A percentile compares a stretch with the other conserved stretches of the same genome.
Conservation (phyloP, 768 basidiomycete species). For the Trametes sanguinea region DNA sequence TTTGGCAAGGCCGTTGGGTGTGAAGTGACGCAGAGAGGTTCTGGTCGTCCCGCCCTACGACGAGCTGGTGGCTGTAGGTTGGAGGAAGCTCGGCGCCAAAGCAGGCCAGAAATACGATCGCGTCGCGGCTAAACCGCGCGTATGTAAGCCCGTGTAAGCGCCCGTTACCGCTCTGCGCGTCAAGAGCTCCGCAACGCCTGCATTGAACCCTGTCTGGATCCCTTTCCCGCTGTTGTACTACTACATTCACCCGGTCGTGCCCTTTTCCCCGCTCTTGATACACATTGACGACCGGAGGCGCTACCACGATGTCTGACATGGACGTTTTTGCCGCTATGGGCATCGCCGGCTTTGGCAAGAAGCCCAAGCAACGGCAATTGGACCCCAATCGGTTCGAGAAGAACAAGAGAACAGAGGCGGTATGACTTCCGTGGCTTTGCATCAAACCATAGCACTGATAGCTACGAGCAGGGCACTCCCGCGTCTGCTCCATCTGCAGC, state of each 20-base stretch:
- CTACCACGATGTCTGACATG: constrained; percentile 50
- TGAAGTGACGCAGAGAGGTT: not conserved
- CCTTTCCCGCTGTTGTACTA: not conserved
- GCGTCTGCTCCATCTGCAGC: constrained; percentile 6
- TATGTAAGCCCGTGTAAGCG: constrained; percentile 18
- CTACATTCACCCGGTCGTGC: not conserved
- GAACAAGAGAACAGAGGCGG: constrained; percentile 56
- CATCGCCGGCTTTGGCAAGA: constrained; percentile 81
- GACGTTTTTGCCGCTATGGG: constrained; percentile 84
- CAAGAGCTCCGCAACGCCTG: not conserved
- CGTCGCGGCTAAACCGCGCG: constrained; percentile 18
- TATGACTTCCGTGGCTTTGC: constrained; percentile 4
- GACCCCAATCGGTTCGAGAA: constrained; percentile 82
- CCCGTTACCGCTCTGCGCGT: not conserved
- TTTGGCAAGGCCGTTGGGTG: not conserved
- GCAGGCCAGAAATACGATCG: constrained; percentile 2
- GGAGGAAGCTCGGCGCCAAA: not conserved
- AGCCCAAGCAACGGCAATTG: constrained; percentile 61
- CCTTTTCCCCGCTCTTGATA: not conserved
- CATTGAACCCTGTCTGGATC: not conserved
- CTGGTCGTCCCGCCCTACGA: not conserved
- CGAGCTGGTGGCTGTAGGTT: constrained; percentile 6
- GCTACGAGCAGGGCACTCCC: not conserved
- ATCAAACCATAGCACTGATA: not conserved
- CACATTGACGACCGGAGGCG: not conserved